These are phyloP conservation scores for Gaertneriomyces sp. DNA, from an alignment of 192 early-diverging fungal species.

Conservation along the genomic window DNA sequence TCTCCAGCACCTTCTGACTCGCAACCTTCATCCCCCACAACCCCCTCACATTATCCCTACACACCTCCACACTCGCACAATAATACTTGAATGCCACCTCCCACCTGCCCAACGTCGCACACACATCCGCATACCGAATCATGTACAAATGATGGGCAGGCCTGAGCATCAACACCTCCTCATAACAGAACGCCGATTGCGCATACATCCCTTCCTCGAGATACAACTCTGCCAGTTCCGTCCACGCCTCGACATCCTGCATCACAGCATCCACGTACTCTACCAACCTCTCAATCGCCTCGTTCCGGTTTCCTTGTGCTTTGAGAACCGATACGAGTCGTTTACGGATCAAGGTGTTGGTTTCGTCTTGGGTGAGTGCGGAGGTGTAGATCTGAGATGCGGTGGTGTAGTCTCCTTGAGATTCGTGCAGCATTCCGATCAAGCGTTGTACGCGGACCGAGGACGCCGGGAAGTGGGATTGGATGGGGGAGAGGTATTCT, in stretches of 20 bases:
- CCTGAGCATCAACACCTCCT: constrained; percentile 85
- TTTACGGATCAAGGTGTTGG: constrained; percentile 68
- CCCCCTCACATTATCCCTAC: constrained; percentile 77
- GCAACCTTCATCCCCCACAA: constrained; percentile 67
- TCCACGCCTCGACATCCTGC: constrained; percentile 88
- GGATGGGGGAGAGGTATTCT: constrained; percentile 57
- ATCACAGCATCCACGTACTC: constrained; percentile 79
- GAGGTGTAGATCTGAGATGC: constrained; percentile 69
- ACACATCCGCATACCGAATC: constrained; percentile 85
- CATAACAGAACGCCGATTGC: constrained; percentile 86
- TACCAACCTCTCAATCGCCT: constrained; percentile 71
- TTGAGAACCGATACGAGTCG: constrained; percentile 74
- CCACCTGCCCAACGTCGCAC: constrained; percentile 66
- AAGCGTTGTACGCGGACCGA: constrained; percentile 50
- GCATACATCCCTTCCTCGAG: constrained; percentile 62
- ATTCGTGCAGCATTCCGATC: constrained; percentile 75
- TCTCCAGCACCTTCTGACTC: constrained; percentile 1
- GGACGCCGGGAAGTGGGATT: constrained; percentile 54
- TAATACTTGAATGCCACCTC: constrained; percentile 81
- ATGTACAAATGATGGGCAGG: constrained; percentile 84
- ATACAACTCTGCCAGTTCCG: constrained; percentile 76
- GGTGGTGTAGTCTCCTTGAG: constrained; percentile 62
- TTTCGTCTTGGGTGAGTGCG: constrained; percentile 73
- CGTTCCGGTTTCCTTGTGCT: constrained; percentile 56
- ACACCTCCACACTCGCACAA: constrained; percentile 82